Base-by-base conservation (phyloP, 2,329 filamentous ascomycete genomes). In the Fusarium siculi region DNA sequence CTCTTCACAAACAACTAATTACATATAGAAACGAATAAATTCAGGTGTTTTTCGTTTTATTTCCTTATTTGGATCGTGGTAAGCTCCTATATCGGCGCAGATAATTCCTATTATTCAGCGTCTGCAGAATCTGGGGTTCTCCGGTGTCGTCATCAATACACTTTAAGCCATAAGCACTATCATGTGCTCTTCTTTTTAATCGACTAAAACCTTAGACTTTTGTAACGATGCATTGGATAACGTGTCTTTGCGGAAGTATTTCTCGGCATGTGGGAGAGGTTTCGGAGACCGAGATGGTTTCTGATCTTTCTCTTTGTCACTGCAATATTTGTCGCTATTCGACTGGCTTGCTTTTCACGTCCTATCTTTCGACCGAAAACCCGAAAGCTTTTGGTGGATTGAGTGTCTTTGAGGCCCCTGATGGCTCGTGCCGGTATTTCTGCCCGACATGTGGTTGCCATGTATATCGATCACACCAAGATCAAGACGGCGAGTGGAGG, bases 381-480 rank as follows among this genome's bases (percentile, higher is more conserved):
- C 76, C 77, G 1, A 23, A 19, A 5, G 15, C 75, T 2, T 42
- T 36, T 5, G 18, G 59, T 0, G 66, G 63, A 4, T 68, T 82
- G 25, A 54, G 25, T 2, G 60, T 32, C 16, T 71, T 74, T 21
- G 14, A 36, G 16, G 25, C n/a, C 1, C 7, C 11, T 2, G 64
- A 74, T 21, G 47, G 42, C 5, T 70, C 72, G 4, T 77, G 70
- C 4, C 74, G 80, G 9, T 83, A 82, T 68, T 85, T 86, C 66
- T 86, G 84, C 63, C 60, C 66, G 0, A 82, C 58, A 3, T 85
- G 84, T 53, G 84, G 84, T 4, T 85, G 84, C 53, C 84, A 85
- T 56, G 43, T 85, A 23, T 83, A 84, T 58, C 79, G 79, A 14
- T 59, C 63, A 63, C 39, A 21, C 9, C 32, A 18, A 28, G 37